Percentiles rank a stretch among this genome's conserved stretches.
Evolutionary conservation across 352 stramenopile genomes (phyloP).

Genomic region (Phytophthora cactorum): DNA sequence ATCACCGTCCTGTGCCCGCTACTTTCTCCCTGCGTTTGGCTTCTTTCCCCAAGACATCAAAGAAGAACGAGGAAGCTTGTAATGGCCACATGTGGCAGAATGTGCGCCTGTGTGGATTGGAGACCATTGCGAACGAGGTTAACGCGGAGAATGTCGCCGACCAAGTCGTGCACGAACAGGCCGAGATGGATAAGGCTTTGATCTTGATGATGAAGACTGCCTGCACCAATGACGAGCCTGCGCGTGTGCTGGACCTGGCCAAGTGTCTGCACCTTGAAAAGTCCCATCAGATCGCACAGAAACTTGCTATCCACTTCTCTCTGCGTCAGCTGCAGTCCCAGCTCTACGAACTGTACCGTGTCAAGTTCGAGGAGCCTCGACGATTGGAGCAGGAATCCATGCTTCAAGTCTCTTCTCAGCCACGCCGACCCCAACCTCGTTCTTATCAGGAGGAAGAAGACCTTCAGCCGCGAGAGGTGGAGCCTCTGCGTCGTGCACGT

Average conservation of each 20-base stretch:
- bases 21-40: conserved; percentile 65
- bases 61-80: conserved; percentile 29
- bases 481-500: conserved; percentile 42
- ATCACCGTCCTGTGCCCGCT: conserved; percentile 77
- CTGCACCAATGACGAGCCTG: conserved; percentile 70
- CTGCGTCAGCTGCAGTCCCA: conserved; percentile 75
- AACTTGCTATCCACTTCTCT: conserved; percentile 82
- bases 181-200: conserved; percentile 84
- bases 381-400: conserved; percentile 22
- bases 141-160: conserved; percentile 31
- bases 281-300: conserved; percentile 84
- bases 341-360: conserved; percentile 74
- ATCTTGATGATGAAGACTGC: conserved; percentile 88
- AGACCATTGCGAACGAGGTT: conserved; percentile 40
- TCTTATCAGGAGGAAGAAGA: conserved; percentile 26
- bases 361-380: conserved; percentile 56
- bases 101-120: conserved; percentile 48
- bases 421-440: conserved; percentile 6
- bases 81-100: conserved; percentile 81
- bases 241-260: conserved; percentile 74
- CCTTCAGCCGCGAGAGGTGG: conserved; percentile 22
- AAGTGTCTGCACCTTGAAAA: conserved; percentile 87
- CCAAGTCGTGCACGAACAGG: conserved; percentile 65
- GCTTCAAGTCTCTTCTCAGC: conserved; percentile 19
- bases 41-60: conserved; percentile 61